phyloP scores from a whole-genome alignment of 768 basidiomycete genomes.

The Holtermannia corniformis region DNA sequence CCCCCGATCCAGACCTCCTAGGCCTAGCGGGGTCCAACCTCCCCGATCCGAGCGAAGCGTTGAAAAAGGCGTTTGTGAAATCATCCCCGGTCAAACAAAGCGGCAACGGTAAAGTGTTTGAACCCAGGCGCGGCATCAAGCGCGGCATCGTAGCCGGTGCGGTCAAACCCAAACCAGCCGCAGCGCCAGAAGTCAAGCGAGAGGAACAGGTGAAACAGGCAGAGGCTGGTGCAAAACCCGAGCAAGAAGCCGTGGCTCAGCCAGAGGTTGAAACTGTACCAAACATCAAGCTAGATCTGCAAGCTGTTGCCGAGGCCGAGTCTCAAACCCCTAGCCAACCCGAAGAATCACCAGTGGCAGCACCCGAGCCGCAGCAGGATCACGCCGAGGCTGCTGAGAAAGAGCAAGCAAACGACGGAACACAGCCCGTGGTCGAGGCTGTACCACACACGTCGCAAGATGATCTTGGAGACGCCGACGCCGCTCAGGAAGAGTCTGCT shows the following conservation, averaged over 20 bases:
- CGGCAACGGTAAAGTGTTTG: conserved; percentile 26
- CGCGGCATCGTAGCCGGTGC: neutral
- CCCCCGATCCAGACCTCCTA: conserved; percentile 11
- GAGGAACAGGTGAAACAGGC: conserved; percentile 3
- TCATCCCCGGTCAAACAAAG: conserved; percentile 12
- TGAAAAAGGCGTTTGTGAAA: conserved; percentile 35
- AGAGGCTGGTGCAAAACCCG: neutral
- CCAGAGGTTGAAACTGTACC: too few relatives aligned
- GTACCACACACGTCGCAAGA: neutral
- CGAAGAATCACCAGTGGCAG: too few relatives aligned
- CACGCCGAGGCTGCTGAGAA: neutral
- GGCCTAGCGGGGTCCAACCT: conserved; percentile 28
- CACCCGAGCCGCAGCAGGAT: conserved; percentile 2
- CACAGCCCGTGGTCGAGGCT: neutral
- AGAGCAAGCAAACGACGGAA: neutral
- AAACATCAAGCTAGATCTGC: too few relatives aligned
- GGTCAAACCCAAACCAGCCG: neutral
- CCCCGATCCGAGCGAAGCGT: conserved; percentile 23
- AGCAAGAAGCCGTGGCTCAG: conserved; percentile 1
- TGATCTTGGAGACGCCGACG: neutral
- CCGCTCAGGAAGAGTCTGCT: too few relatives aligned
- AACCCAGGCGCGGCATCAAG: conserved; percentile 12
- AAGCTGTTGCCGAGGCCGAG: too few relatives aligned
- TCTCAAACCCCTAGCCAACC: too few relatives aligned
- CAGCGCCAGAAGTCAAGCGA: conserved; percentile 5